These are phyloP conservation scores for Asparagopsis taxiformis DNA, from an alignment of 31 red algal genomes.

Conservation along the genomic window DNA sequence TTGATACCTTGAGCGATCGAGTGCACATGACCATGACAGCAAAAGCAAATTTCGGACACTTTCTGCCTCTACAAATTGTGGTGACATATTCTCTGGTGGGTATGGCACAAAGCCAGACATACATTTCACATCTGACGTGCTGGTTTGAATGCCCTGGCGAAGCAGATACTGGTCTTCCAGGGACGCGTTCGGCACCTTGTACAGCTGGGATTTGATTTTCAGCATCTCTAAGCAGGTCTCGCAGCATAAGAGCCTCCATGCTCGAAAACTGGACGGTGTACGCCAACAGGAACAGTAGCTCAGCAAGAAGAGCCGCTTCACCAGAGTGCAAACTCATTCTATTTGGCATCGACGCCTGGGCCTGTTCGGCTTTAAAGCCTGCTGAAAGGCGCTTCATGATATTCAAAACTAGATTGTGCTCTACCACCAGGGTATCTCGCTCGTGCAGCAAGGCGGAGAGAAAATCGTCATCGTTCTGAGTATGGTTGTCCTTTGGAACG, in stretches of 20 bases:
- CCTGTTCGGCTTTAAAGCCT: constrained; percentile 7
- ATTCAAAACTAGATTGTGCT: constrained; percentile 48
- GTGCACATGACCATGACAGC: constrained; percentile 67
- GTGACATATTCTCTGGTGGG: constrained; percentile 28
- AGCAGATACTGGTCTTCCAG: neutral
- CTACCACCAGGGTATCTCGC: constrained; percentile 49
- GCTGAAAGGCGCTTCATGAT: constrained; percentile 27
- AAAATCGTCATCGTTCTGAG: constrained; percentile 42
- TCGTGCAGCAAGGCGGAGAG: constrained; percentile 45
- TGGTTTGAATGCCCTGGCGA: neutral
- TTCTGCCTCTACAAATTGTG: constrained; percentile 46
- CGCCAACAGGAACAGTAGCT: constrained; percentile 70
- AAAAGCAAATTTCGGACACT: constrained; percentile 69
- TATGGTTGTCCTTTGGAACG: neutral
- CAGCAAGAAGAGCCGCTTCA: constrained; percentile 72
- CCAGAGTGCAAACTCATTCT: constrained; percentile 21
- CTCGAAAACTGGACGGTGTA: constrained; percentile 86
- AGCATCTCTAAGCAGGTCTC: constrained; percentile 30
- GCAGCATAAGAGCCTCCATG: constrained; percentile 57
- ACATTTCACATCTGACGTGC: neutral
- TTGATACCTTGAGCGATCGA: constrained; percentile 87
- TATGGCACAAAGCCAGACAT: neutral
- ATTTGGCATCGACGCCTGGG: constrained; percentile 2
- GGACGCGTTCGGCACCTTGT: neutral
- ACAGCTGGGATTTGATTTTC: neutral